Evolutionary conservation across 2,329 filamentous ascomycete species (phyloP), one percentile per base, ranked within the genome.

Genomic region (Colletotrichum tamarilloi): DNA sequence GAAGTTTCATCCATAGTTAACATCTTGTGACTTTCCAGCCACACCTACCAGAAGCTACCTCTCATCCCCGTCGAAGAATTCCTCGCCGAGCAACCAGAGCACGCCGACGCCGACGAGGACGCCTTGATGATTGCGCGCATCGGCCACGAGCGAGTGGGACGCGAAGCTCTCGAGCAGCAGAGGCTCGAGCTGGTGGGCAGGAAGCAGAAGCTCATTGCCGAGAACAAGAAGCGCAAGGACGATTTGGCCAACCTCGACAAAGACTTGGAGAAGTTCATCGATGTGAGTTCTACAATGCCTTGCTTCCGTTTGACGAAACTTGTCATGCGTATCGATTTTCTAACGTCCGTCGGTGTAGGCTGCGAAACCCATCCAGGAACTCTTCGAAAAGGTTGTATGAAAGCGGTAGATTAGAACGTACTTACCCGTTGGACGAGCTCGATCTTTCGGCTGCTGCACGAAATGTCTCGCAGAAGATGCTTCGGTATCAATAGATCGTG

Each of bases 231-330:
- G 84, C 90, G 96, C 76, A 98, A 97, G 81, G 95, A 98, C 68
- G 95, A 98, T 79, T 85, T 99, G 62, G 95, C 94, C 24, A 98
- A 93, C 79, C 85, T 99, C 74, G 97, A 99, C 78, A 93, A 94
- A 79, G 95, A 98, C 82, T 86, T 98, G 70, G 97, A 98, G 84
- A 95, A 94, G 79, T 98, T 98, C 80, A 96, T 98, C 78, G 95
- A 97, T 82, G 94, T 94, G 79, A 80, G 92, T 35, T 5, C 32
- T 35, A 12, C 3, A 35, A 35, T 4, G 32, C 32, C 1, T 12
- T 12, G 5, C 11, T 56, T 19, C 14, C 49, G 28, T 30, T 30
- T 30, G 28, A 16, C 38, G 19, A 19, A 42, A 42, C 16, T 42
- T 42, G 14, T 42, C 38, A 1, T 42, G 38, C 42, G 19, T n/a